A percentile compares a stretch with the other conserved stretches of the same genome.
Conservation (phyloP, 176 grass and related monocot species). For the Aegilops bicornis region DNA sequence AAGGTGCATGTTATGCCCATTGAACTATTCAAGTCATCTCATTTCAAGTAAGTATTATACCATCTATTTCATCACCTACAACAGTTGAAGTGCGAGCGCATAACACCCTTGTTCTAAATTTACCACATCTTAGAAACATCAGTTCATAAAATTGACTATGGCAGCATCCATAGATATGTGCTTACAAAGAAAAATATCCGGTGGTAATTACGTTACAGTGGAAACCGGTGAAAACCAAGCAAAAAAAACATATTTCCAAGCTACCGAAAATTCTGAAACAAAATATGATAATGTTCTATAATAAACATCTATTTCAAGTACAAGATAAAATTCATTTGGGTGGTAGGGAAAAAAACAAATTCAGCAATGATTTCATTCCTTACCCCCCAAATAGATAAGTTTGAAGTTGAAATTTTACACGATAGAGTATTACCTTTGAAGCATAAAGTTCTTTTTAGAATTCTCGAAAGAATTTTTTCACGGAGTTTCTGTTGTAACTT, state of each 20-base stretch:
- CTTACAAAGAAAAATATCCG: neutral
- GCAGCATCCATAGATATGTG: neutral
- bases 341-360: neutral
- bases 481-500: neutral
- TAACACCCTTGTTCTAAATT: neutral
- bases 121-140: neutral
- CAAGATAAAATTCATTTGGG: neutral
- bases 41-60: neutral
- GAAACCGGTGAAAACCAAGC: neutral
- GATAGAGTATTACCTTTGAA: neutral
- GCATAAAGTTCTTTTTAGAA: neutral
- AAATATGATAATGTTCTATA: neutral
- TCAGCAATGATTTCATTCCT: neutral
- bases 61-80: neutral
- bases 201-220: neutral
- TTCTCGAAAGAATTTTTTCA: neutral
- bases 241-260: neutral
- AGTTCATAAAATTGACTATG: neutral
- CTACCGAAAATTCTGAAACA: neutral
- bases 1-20: neutral
- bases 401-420: neutral
- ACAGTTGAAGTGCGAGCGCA: neutral
- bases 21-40: neutral
- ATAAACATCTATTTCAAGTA: neutral
- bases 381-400: neutral